Percentiles rank a stretch among this genome's conserved stretches.
Conservation (phyloP, 108 stramenopile species). For the Nitzschia putrida region DNA sequence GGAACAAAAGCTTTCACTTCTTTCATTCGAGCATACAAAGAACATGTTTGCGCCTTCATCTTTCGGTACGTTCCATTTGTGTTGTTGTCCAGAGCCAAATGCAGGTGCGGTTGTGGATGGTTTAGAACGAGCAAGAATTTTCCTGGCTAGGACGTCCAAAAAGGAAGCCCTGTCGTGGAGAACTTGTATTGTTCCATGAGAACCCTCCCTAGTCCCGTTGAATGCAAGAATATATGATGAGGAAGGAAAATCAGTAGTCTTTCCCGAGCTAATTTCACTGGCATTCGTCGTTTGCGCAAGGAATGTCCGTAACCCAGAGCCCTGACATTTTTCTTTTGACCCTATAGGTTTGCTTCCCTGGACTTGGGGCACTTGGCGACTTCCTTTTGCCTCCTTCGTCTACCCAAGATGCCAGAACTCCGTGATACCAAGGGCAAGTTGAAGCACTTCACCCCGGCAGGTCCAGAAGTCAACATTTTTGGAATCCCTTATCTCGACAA, state of each 20-base stretch:
- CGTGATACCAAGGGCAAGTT: conserved; percentile 59
- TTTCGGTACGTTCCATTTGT: conserved; percentile 64
- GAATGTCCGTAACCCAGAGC: conserved; percentile 68
- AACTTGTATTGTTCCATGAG: conserved; percentile 15
- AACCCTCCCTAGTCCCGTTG: conserved; percentile 21
- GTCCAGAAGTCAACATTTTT: conserved; percentile 79
- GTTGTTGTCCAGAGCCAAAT: not conserved
- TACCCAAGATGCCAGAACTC: conserved; percentile 98
- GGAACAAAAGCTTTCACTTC: conserved; percentile 95
- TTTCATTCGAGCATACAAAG: conserved; percentile 95
- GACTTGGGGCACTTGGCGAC: conserved; percentile 88
- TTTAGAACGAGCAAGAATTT: no score
- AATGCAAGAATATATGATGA: conserved; percentile 36
- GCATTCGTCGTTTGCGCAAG: conserved; percentile 37
- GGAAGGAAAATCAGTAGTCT: conserved; percentile 63
- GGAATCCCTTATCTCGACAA: conserved; percentile 89
- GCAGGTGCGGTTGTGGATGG: conserved; percentile 25
- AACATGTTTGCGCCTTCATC: conserved; percentile 89
- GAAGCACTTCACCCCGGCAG: conserved; percentile 73
- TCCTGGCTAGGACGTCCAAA: conserved; percentile 25
- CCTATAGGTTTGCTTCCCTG: conserved; percentile 83
- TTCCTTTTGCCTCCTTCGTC: conserved; percentile 87
- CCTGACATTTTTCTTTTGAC: conserved; percentile 46
- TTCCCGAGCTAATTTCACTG: conserved; percentile 64
- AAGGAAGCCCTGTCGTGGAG: conserved; percentile 16